These are phyloP conservation scores for Rhodofomes roseus DNA, from an alignment of 1,284 basidiomycete species.

Conservation along the genomic window DNA sequence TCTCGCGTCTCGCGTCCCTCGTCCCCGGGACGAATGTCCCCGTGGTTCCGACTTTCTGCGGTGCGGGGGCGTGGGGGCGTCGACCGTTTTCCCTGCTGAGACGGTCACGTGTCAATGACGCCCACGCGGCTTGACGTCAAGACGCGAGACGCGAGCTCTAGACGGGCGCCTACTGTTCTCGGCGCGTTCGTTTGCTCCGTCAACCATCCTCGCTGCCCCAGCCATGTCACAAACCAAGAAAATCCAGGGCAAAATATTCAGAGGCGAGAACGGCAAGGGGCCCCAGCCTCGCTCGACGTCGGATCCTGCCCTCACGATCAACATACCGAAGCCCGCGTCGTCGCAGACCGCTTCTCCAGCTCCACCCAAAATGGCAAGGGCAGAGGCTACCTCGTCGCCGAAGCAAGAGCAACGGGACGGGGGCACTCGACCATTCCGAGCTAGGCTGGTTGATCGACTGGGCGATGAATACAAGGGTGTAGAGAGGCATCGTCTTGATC, in stretches of 20 bases:
- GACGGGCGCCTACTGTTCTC: conserved; percentile 4
- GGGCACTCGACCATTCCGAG: conserved; percentile 43
- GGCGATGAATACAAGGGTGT: conserved; percentile 61
- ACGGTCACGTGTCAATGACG: background rate
- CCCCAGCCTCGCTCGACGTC: conserved; percentile 25
- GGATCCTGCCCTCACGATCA: conserved; percentile 65
- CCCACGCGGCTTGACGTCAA: conserved; percentile 14
- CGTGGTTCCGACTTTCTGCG: too few relatives aligned
- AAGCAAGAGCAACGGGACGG: conserved; percentile 20
- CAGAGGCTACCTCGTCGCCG: conserved; percentile 24
- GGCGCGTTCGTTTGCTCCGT: conserved; percentile 11
- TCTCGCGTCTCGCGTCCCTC: too few relatives aligned
- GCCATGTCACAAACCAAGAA: conserved; percentile 49
- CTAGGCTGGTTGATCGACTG: conserved; percentile 56
- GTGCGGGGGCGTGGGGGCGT: too few relatives aligned
- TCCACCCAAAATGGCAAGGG: conserved; percentile 41
- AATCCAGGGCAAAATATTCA: conserved; percentile 77
- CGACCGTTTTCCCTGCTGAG: background rate
- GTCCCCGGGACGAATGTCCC: too few relatives aligned
- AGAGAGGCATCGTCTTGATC: conserved; percentile 69
- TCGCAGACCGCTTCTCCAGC: conserved; percentile 11
- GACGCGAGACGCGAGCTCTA: conserved; percentile 13
- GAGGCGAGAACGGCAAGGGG: conserved; percentile 34
- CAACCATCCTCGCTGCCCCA: conserved; percentile 22
- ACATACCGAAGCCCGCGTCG: conserved; percentile 60